Percentiles rank a stretch among this genome's conserved stretches.
phyloP scores from a whole-genome alignment of 2,329 filamentous ascomycete species.

The Lasiodiplodia citricola region DNA sequence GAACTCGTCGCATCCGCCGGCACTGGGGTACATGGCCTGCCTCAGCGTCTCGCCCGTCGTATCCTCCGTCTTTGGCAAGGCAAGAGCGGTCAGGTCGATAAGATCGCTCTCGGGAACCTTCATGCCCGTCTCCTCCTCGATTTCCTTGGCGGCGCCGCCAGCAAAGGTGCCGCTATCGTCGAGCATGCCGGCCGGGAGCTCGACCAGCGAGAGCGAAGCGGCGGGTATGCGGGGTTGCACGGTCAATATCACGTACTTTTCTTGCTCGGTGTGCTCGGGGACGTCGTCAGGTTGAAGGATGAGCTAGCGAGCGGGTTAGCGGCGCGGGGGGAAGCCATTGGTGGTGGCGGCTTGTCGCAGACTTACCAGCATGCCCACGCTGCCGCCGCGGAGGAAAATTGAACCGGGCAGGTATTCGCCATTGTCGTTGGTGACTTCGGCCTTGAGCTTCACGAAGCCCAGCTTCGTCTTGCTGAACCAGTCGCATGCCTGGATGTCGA shows the following conservation, averaged over 20 bases:
- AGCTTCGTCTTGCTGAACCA: conserved; percentile 57
- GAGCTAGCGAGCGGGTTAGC: conserved; percentile 44
- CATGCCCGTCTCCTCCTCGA: conserved; percentile 63
- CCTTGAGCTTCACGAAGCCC: conserved; percentile 63
- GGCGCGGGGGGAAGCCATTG: background rate
- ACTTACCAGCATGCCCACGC: conserved; percentile 61
- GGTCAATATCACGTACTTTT: conserved; percentile 60
- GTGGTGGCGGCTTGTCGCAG: background rate
- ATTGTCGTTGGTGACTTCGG: conserved; percentile 57
- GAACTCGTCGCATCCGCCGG: conserved; percentile 65
- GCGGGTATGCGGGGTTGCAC: conserved; percentile 64
- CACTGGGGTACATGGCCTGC: conserved; percentile 58
- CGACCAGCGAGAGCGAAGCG: conserved; percentile 59
- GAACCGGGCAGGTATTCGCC: conserved; percentile 60
- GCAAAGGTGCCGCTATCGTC: conserved; percentile 59
- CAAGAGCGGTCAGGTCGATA: conserved; percentile 60
- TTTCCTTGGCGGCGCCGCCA: conserved; percentile 62
- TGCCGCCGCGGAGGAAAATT: conserved; percentile 63
- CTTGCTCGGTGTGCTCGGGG: conserved; percentile 45
- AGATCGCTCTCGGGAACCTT: conserved; percentile 56
- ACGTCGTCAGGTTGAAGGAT: conserved; percentile 61
- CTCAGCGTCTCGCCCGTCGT: conserved; percentile 46
- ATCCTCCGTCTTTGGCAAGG: conserved; percentile 40
- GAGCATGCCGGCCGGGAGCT: conserved; percentile 67
- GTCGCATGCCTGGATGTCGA: conserved; percentile 61